Evolutionary conservation across 2,329 filamentous ascomycete genomes (phyloP).

Genomic region (Pseudovirgaria hyperparasitica): DNA sequence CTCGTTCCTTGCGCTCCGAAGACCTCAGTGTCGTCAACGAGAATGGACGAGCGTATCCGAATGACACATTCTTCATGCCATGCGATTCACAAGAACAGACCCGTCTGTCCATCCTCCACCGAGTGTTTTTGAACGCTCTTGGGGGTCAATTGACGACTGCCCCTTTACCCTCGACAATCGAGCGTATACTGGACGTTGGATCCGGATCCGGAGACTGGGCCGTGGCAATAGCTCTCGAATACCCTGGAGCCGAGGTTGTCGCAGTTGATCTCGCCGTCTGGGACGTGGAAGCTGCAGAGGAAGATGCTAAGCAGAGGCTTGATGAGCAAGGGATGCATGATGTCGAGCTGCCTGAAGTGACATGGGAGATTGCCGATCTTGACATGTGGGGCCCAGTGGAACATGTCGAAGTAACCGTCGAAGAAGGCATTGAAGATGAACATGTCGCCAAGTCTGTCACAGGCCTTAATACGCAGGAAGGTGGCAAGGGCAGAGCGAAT

Average conservation of each 20-base stretch:
- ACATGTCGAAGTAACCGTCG: conserved; percentile 7
- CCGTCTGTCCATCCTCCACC: conserved; percentile 48
- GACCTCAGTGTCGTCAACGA: conserved; percentile 45
- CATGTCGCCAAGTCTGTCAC: conserved; percentile 1
- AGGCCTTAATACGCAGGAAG: conserved; percentile 1
- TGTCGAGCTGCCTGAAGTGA: conserved; percentile 17
- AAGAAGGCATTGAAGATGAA: neutral
- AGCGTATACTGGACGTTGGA: conserved; percentile 28
- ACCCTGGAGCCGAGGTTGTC: conserved; percentile 34
- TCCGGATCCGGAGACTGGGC: conserved; percentile 40
- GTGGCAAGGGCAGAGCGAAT: conserved; percentile 5
- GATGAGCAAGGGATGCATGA: conserved; percentile 9
- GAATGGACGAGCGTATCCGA: conserved; percentile 49
- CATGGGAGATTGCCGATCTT: conserved; percentile 25
- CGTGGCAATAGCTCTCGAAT: conserved; percentile 31
- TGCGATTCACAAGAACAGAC: conserved; percentile 55
- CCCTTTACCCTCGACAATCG: conserved; percentile 12
- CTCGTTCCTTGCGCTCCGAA: conserved; percentile 27
- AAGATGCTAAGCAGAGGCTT: conserved; percentile 11
- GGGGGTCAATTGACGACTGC: conserved; percentile 24
- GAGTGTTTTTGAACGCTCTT: conserved; percentile 40
- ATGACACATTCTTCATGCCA: conserved; percentile 51
- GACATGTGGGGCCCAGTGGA: conserved; percentile 20
- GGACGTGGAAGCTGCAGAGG: conserved; percentile 36
- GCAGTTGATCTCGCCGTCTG: conserved; percentile 37